These are phyloP conservation scores for Eucalyptus sp. DNA, from an alignment of 345 rosid genomes.

Conservation along the genomic window DNA sequence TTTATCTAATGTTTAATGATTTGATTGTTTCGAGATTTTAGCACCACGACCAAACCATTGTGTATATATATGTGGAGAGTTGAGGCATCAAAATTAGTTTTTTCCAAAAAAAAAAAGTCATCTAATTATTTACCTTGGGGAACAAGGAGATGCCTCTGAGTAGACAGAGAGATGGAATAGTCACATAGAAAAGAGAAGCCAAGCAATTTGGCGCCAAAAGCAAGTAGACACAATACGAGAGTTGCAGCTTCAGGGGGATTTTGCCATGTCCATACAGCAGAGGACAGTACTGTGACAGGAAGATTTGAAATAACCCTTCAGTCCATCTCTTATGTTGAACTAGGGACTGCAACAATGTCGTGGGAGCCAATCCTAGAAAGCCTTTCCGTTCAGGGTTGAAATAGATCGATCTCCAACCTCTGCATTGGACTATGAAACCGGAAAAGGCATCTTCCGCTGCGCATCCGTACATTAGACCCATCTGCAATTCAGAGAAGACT, in stretches of 20 bases:
- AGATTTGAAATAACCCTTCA: constrained; percentile 20
- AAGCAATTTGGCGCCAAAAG: constrained; percentile 18
- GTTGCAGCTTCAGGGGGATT: constrained; percentile 13
- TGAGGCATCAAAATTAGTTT: background rate
- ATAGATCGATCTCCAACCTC: constrained; percentile 29
- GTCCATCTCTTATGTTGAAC: constrained; percentile 38
- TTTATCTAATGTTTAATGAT: background rate
- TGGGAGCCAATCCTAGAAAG: constrained; percentile 30
- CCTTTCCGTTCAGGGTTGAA: constrained; percentile 15
- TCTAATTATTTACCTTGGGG: constrained; percentile 5
- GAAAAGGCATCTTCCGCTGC: constrained; percentile 31
- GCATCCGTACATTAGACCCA: constrained; percentile 28
- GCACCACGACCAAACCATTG: background rate
- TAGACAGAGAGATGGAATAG: constrained; percentile 27
- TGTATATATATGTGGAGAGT: background rate
- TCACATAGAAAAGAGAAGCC: constrained; percentile 15
- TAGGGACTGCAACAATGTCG: constrained; percentile 8
- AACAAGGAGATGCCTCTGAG: constrained; percentile 22
- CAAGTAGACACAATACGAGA: background rate
- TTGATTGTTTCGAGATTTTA: background rate
- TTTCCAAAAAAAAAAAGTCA: background rate
- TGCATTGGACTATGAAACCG: constrained; percentile 23
- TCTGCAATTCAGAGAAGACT: background rate
- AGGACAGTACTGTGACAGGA: constrained; percentile 19
- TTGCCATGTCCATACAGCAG: constrained; percentile 4